A percentile compares a stretch with the other conserved stretches of the same genome.
Conservation (phyloP, 108 stramenopile genomes). For the Mayamaea pseudoterrestris region DNA sequence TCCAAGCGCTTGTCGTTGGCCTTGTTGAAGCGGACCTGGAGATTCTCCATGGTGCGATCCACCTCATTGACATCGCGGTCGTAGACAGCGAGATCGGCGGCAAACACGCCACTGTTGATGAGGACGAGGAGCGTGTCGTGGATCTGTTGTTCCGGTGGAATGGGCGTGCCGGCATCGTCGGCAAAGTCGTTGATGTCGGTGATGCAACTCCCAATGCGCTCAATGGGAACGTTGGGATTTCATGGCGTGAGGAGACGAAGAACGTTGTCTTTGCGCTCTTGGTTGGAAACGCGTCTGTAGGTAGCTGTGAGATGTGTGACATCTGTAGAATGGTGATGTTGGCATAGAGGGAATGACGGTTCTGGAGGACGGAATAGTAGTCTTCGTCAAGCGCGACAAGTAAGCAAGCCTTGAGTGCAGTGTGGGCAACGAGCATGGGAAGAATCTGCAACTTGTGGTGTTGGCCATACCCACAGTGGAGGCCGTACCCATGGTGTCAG, state of each 20-base stretch:
- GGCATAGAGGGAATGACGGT: too few relatives aligned
- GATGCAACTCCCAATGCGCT: not conserved
- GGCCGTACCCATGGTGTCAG: too few relatives aligned
- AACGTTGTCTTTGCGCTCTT: conserved; percentile 2
- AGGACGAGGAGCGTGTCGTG: not conserved
- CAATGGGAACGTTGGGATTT: conserved; percentile 10
- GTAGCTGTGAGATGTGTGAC: conserved; percentile 4
- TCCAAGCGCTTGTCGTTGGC: conserved; percentile 2
- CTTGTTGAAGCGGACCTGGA: conserved; percentile 3
- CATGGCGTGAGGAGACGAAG: not conserved
- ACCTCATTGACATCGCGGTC: not conserved
- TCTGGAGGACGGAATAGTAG: too few relatives aligned
- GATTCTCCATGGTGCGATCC: not conserved
- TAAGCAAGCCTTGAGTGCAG: too few relatives aligned
- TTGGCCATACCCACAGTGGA: too few relatives aligned
- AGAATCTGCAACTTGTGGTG: too few relatives aligned
- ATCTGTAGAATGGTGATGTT: too few relatives aligned
- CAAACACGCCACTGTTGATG: not conserved
- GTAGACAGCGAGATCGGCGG: not conserved
- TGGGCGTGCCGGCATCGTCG: not conserved
- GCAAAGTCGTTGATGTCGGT: not conserved
- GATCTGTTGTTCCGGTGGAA: not conserved
- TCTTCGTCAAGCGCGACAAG: too few relatives aligned
- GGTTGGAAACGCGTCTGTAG: conserved; percentile 3
- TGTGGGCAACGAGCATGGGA: too few relatives aligned